Evolutionary conservation across 2,329 filamentous ascomycete genomes (phyloP).

Genomic region (Ampelomyces quisqualis): DNA sequence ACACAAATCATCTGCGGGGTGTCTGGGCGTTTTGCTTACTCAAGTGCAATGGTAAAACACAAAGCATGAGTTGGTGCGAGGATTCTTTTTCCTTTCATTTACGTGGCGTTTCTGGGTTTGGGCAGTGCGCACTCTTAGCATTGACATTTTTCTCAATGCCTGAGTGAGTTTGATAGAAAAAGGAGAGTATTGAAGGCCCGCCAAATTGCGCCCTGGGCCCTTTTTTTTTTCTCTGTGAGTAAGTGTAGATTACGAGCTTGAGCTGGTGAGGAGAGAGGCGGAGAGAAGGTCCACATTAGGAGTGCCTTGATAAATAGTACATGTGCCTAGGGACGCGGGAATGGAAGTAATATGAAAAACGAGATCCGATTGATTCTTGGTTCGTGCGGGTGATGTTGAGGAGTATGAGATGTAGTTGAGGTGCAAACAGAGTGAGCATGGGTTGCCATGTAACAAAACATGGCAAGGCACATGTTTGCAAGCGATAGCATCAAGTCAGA

Average conservation of each 20-base stretch:
- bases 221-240: conserved; percentile 1
- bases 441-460: no score
- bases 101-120: conserved; percentile 2
- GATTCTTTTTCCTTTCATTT: conserved; percentile 2
- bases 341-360: not conserved
- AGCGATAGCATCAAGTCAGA: no score
- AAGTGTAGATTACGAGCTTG: conserved; percentile 3
- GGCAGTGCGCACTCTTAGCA: no score
- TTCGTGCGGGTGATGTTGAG: not conserved
- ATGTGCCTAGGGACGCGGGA: no score
- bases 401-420: no score
- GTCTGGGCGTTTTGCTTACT: conserved; percentile 17
- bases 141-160: no score
- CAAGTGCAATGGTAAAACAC: no score
- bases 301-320: conserved; percentile 1
- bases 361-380: not conserved
- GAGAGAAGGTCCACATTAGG: conserved; percentile 2
- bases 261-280: not conserved
- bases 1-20: conserved; percentile 22
- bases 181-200: conserved; percentile 10
- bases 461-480: no score
- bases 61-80: not conserved
- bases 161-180: no score
- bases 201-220: conserved; percentile 20
- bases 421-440: no score